Evolutionary conservation across 257 asterid species (phyloP), one percentile per base, ranked within the genome.

Genomic region (Capsicum baccatum): DNA sequence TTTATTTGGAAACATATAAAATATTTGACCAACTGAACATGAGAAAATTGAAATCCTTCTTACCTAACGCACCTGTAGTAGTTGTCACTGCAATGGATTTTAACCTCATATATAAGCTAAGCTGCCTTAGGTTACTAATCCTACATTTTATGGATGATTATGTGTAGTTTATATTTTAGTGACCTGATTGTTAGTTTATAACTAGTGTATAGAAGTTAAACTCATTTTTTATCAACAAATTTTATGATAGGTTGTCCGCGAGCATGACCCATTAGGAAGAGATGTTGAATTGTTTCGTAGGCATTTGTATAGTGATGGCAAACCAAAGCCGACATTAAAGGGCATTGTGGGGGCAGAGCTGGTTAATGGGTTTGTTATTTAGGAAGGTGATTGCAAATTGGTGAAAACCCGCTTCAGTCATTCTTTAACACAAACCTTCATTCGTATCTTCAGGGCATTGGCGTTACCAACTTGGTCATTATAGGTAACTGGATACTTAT

Each of bases 361-460:
- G 83, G 97, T 89, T 57, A 96, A 94, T 50, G 98, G 97, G 69
- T 92, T 94, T 56, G 90, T 82, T 80, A 92, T 94, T 81, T 59
- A 90, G 92, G 94, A 92, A 21, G 92, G 71, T 11, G 98, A 96
- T 79, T 96, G 94, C 85, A 96, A 93, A 91, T 89, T 96, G 84
- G 97, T 93, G 88, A 96, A 96, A 89, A 94, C 95, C 3, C 94
- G 98, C 60, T 94, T 96, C 88, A 94, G 97, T 73, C 98, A 0
- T 96, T 96, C 87, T 93, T 96, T 85, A 91, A 90, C 92, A 94
- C 98, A 1, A 90, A 96, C 78, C 98, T 96, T 62, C 93, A 94
- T 85, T 91, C 87, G 6, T 94, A 92, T 89, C 97, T 96, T 84
- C 98, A 88, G 83, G 91, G 94, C 79, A 85, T 71, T 63, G 95